Evolutionary conservation across 495 filamentous ascomycete genomes (phyloP), one percentile per base, ranked within the genome.

Genomic region (Tetracladium marchalianum): DNA sequence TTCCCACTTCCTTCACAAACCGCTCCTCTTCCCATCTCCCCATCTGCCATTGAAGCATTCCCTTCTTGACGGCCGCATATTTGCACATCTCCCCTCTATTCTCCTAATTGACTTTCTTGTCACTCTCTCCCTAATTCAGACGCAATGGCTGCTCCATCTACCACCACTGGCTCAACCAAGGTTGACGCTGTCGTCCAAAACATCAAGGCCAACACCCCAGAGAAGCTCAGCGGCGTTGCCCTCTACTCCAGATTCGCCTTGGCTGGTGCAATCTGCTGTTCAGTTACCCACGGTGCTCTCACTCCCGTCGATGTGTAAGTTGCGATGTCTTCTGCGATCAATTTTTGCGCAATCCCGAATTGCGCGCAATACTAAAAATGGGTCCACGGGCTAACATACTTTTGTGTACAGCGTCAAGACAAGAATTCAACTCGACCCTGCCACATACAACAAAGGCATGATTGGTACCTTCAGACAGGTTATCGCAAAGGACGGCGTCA

Each of bases 281-380:
- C 84, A 49, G 71, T 90, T 62, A 92, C 86, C 51, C 86, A 89
- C 70, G 85, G 83, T 56, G 76, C 72, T 61, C 73, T 87, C 56
- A 89, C 85, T 46, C 86, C 86, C 51, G 82, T 90, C 55, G 85
- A 92, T 71, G 86, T 90, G 85, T 90, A 84, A 77, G 85, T 75
- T 45, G 15, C 1, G 11, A 27, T 7, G 7, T 3, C 7, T 27
- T 36, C 35, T 36, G 35, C 35, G 22, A 27, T 27, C 22, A 7
- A 27, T 3, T 27, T n/a, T 27, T 27, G 22, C 22, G 7, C 35
- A 36, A n/a, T 16, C 12, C 22, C 22, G 22, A 27, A 27, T 36
- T 40, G 24, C 31, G 43, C 47, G 50, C 50, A 49, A 53, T 47
- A 7, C 18, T 13, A 46, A n/a, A 39, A n/a, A 34, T 18, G 9